Evolutionary conservation across 164 flowering plant species (phyloP).

Genomic region (Vitis riparia): DNA sequence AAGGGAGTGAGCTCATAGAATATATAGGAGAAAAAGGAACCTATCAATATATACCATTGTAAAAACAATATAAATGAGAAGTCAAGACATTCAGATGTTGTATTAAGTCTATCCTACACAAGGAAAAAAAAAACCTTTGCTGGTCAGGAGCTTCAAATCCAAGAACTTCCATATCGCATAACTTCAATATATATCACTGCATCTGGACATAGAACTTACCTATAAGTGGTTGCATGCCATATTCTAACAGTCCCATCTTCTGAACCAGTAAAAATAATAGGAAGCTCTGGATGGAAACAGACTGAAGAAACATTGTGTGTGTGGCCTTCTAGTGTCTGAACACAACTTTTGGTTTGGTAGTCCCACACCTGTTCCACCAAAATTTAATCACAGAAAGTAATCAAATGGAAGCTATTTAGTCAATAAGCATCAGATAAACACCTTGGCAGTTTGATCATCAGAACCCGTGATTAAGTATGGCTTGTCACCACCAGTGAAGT

Average conservation of each 20-base stretch:
- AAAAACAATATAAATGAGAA: no score
- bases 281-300: conserved; percentile 90
- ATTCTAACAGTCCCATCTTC: conserved; percentile 96
- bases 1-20: no score
- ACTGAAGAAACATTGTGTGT: conserved; percentile 93
- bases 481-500: conserved; percentile 87
- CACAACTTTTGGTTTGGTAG: conserved; percentile 89
- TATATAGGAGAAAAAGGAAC: no score
- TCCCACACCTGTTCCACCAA: conserved; percentile 73
- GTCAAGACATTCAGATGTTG: no score
- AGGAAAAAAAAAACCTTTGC: no score
- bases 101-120: no score
- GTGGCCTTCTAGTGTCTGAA: conserved; percentile 93
- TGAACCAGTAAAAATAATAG: conserved; percentile 89
- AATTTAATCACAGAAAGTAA: no score
- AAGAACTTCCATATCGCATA: no score
- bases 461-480: conserved; percentile 91
- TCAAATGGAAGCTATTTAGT: neutral
- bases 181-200: neutral
- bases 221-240: conserved; percentile 91
- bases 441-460: conserved; percentile 98
- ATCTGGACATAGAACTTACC: conserved; percentile 34
- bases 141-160: no score
- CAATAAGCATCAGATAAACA: conserved; percentile 14
- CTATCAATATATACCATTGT: no score